Conservation (phyloP, 345 rosid species). For the Eucalyptus pauciflora region DNA sequence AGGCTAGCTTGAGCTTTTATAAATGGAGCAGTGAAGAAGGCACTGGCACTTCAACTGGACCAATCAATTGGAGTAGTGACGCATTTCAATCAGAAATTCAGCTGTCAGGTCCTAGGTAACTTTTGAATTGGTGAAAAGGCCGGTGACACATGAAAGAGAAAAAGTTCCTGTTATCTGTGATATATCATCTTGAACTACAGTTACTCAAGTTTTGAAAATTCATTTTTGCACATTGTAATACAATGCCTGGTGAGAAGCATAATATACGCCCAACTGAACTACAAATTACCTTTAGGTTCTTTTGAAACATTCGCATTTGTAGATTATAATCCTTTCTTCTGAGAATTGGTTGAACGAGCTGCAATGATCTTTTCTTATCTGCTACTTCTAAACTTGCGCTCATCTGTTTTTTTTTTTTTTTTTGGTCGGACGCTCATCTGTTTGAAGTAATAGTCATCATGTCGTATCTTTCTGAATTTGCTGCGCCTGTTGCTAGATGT, state of each 20-base stretch:
- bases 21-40: constrained; percentile 25
- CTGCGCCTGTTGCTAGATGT: not conserved
- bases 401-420: not conserved
- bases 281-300: not conserved
- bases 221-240: not conserved
- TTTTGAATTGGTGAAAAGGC: not conserved
- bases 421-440: not conserved
- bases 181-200: not conserved
- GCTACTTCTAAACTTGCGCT: not conserved
- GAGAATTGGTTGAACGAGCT: not conserved
- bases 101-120: constrained; percentile 41
- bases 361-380: not conserved
- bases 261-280: not conserved
- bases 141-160: not conserved
- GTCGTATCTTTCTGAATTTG: not conserved
- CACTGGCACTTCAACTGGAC: constrained; percentile 5
- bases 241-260: not conserved
- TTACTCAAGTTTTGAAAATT: not conserved
- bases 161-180: not conserved
- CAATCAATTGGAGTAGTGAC: constrained; percentile 6
- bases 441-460: not conserved
- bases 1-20: constrained; percentile 2
- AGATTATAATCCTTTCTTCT: not conserved
- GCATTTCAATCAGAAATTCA: constrained; percentile 14
- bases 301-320: not conserved